Evolutionary conservation across 2,329 filamentous ascomycete species (phyloP), one percentile per base, ranked within the genome.

Genomic region (Bipolaris sorokiniana): DNA sequence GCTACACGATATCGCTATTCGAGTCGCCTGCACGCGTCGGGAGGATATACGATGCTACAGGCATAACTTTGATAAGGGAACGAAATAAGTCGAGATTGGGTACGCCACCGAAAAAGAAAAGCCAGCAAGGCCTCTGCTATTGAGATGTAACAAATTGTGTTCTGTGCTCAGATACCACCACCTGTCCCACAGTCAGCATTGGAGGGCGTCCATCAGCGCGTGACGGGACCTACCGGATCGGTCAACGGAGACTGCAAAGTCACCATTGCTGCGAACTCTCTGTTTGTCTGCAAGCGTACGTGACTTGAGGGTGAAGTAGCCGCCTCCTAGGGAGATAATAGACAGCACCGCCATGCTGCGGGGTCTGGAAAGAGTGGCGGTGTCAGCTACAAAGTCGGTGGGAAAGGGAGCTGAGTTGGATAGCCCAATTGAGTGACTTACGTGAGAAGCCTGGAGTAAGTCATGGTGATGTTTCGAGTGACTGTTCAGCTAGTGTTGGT

Each of bases 241-340:
- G 36, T 76, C 71, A 18, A 76, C 72, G 13, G 69, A 63, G 13
- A 77, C 74, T 16, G 68, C 73, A 48, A 75, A 77, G 51, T 77
- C 73, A 15, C 74, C 72, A 18, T 49, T 61, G 10, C 59, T 57
- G 37, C 64, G 66, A 38, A 74, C 66, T 34, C 66, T 62, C 56
- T 69, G 67, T 54, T 71, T 72, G n/a, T 61, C 61, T 7, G 68
- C 64, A 16, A 74, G 37, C 2, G 67, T 55, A 40, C 61, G 68
- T 20, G 73, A 71, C 52, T 73, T 77, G 22, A 76, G 26, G 33
- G 72, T 62, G 44, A 75, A 53, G 51, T 73, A 76, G 6, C 72
- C 69, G 44, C 71, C 68, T 20, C 70, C 68, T 15, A 77, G 61
- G 6, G 73, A 70, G 16, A 71, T 26, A 9, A 73, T 41, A 28